Evolutionary conservation across 176 grass and related monocot genomes (phyloP).

Genomic region (Otatea glauca): DNA sequence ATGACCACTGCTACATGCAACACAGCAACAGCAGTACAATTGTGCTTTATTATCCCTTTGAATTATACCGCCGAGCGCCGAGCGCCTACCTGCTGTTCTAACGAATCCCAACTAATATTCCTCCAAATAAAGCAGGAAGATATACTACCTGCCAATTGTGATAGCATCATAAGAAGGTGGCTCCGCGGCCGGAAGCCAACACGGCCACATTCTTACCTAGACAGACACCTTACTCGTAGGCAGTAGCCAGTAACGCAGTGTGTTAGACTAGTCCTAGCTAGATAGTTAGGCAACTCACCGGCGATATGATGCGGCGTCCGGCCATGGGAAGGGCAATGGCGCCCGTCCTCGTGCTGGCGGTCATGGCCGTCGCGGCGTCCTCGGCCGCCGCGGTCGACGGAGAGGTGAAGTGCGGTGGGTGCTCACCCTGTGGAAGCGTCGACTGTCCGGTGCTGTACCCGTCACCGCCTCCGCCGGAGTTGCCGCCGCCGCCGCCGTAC

Average conservation of each 20-base stretch:
- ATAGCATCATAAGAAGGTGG: conserved; percentile 40
- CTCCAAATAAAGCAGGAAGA: conserved; percentile 17
- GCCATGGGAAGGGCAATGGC: neutral
- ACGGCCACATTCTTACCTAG: conserved; percentile 8
- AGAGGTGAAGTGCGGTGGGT: conserved; percentile 54
- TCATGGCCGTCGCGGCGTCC: neutral
- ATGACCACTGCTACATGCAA: neutral
- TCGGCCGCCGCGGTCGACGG: neutral
- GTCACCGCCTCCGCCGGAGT: conserved; percentile 38
- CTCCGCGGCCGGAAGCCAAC: conserved; percentile 10
- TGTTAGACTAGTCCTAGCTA: neutral
- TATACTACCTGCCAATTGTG: neutral
- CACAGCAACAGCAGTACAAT: neutral
- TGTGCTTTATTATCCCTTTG: neutral
- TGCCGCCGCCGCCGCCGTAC: conserved; percentile 52
- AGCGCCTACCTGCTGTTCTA: conserved; percentile 6
- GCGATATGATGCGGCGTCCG: neutral
- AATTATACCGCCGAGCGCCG: no score
- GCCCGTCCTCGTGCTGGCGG: conserved; percentile 12
- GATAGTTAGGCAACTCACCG: neutral
- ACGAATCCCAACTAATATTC: conserved; percentile 50
- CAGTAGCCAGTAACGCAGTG: conserved; percentile 17
- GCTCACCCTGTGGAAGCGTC: conserved; percentile 40
- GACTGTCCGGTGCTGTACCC: conserved; percentile 46
- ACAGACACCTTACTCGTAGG: neutral